Percentiles rank a stretch among this genome's conserved stretches.
Evolutionary conservation across 345 rosid species (phyloP).

Genomic region (Passiflora organensis): DNA sequence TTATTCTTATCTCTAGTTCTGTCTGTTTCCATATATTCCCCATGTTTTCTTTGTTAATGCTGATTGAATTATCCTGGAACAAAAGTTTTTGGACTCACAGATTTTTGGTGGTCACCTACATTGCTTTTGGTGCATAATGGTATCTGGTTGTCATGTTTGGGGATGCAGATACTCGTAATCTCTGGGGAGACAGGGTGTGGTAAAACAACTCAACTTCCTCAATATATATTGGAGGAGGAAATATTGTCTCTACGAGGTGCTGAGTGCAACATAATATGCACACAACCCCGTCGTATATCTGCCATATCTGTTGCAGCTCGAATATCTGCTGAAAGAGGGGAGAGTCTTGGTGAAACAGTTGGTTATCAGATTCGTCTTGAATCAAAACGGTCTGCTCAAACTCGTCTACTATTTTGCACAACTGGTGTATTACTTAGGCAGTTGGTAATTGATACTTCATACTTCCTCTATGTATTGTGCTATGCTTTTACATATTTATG

Average conservation of each 20-base stretch:
- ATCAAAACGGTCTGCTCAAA: conserved; percentile 66
- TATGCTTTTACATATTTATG: not conserved
- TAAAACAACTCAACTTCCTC: conserved; percentile 97
- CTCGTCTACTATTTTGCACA: conserved; percentile 87
- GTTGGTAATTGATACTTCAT: conserved; percentile 53
- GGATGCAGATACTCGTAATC: conserved; percentile 64
- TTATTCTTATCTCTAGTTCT: too few species aligned
- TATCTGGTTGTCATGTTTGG: too few species aligned
- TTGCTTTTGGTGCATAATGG: too few species aligned
- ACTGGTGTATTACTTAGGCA: conserved; percentile 87
- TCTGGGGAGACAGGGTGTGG: conserved; percentile 99
- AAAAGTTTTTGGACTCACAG: too few species aligned
- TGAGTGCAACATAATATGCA: conserved; percentile 82
- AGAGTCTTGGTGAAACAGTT: conserved; percentile 75
- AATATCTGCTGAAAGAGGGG: conserved; percentile 91
- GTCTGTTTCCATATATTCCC: too few species aligned
- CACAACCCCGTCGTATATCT: conserved; percentile 95
- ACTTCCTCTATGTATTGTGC: conserved; percentile 1
- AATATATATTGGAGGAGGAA: conserved; percentile 84
- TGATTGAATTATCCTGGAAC: too few species aligned
- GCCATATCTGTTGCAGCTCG: conserved; percentile 95
- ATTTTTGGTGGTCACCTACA: too few species aligned
- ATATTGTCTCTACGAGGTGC: conserved; percentile 71
- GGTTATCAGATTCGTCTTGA: conserved; percentile 97
- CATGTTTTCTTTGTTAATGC: too few species aligned